Base-by-base conservation (phyloP, 768 basidiomycete species). In the Podaxis sp. region DNA sequence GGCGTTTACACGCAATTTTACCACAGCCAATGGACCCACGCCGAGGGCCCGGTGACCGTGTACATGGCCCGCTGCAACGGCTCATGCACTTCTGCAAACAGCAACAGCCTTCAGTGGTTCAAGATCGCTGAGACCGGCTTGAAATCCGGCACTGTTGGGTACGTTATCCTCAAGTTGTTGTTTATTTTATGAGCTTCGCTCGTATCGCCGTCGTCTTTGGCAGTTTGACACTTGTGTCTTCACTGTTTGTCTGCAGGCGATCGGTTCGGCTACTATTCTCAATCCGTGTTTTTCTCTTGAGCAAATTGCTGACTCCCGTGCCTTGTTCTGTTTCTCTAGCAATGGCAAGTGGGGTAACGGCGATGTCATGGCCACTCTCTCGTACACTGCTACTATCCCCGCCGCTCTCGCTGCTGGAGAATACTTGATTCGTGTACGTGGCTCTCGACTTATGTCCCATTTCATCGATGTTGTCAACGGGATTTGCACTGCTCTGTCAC, bases 1-100 rank as follows among this genome's bases (percentile, higher is more conserved):
- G 22, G 6, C 49, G 9, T 44, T 30, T 8, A 28, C 22, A 15
- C 7, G 46, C 46, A 11, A 17, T 28, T 56, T 24, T 52, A 2
- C 56, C 19, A 51, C 24, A 76, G 75, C 42, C 74, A 74, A 70
- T 76, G 75, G 73, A 76, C 73, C 0, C 75, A 76, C 60, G 71
- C 70, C 13, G 68, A 75, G 67, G 73, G 73, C 24, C 74, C 74
- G 26, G 73, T 74, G 52, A 74, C 71, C 68, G 74, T 76, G 52
- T 76, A 77, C 68, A 71, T 77, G 69, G 74, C 76, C 48, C 68
- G 72, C 19, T 76, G 76, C 71, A 63, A 68, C 4, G 71, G 72
- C 33, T 61, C 73, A 3, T 75, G 76, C 70, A 68, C 71, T 1
- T 71, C 72, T 17, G 69, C 64, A 52, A 76, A 75, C 69, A 72